Conservation (phyloP, 768 basidiomycete species). For the Trametes elegans region DNA sequence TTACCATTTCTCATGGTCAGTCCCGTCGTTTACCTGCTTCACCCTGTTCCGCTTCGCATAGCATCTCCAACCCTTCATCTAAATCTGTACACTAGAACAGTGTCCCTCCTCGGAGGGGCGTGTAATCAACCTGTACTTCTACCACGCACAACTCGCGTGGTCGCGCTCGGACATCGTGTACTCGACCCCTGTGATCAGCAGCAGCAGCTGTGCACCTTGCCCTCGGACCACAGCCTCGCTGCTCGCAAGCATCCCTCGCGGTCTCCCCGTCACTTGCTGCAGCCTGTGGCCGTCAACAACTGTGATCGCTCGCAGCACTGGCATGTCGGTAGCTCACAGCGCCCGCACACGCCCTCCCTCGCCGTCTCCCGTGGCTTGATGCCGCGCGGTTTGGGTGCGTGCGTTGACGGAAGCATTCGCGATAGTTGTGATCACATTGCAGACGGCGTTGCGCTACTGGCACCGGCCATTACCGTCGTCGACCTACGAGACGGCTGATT, state of each 20-base stretch:
- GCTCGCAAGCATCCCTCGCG: too few relatives aligned
- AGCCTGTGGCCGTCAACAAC: background rate
- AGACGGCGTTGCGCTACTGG: too few relatives aligned
- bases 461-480: too few relatives aligned
- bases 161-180: background rate
- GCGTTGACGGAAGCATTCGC: slow-evolving; percentile 11
- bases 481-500: too few relatives aligned
- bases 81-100: background rate
- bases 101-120: background rate
- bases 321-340: background rate
- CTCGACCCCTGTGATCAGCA: background rate
- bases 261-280: background rate
- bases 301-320: background rate
- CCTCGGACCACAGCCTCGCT: slow-evolving; percentile 9
- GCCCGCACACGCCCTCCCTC: too few relatives aligned
- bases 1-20: too few relatives aligned
- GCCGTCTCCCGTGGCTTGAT: slow-evolving; percentile 18
- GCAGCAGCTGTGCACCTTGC: background rate
- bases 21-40: background rate
- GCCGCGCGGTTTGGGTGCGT: slow-evolving; percentile 26
- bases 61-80: background rate
- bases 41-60: background rate
- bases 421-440: too few relatives aligned
- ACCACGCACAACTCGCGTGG: slow-evolving; percentile 4
- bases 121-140: background rate